Percentiles rank a stretch among this genome's conserved stretches.
These are phyloP conservation scores for Picea engelmannii DNA, from an alignment of 83 land plant species.

Conservation along the genomic window DNA sequence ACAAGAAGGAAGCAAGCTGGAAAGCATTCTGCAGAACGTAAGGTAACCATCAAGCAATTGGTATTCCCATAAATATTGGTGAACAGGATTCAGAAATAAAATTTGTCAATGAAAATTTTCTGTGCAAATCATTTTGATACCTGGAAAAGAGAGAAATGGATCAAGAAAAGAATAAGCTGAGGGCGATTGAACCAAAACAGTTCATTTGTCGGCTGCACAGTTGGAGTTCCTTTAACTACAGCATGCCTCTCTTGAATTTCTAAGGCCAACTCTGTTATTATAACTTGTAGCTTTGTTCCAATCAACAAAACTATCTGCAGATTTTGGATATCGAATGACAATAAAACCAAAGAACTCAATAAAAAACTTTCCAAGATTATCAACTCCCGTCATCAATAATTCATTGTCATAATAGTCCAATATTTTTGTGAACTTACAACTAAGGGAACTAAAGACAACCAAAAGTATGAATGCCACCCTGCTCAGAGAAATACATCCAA, in stretches of 20 bases:
- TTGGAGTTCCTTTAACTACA: conserved; percentile 50
- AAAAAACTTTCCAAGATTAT: neutral
- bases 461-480: conserved; percentile 50
- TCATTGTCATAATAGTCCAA: no score
- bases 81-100: no score
- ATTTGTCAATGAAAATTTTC: neutral
- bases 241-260: conserved; percentile 40
- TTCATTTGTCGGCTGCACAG: conserved; percentile 48
- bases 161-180: conserved; percentile 46
- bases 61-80: no score
- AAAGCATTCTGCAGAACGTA: conserved; percentile 57
- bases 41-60: neutral
- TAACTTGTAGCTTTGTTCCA: conserved; percentile 63
- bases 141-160: conserved; percentile 61
- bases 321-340: neutral
- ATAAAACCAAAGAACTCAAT: neutral
- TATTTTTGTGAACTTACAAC: conserved; percentile 36
- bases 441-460: conserved; percentile 55
- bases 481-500: conserved; percentile 10
- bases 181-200: conserved; percentile 71
- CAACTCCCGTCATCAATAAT: neutral
- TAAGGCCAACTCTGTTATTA: conserved; percentile 66
- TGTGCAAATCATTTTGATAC: conserved; percentile 18
- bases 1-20: conserved; percentile 56
- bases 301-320: conserved; percentile 56